A percentile compares a stretch with the other conserved stretches of the same genome.
phyloP scores from a whole-genome alignment of 192 early-diverging fungal species.

The Coemansia sp. region DNA sequence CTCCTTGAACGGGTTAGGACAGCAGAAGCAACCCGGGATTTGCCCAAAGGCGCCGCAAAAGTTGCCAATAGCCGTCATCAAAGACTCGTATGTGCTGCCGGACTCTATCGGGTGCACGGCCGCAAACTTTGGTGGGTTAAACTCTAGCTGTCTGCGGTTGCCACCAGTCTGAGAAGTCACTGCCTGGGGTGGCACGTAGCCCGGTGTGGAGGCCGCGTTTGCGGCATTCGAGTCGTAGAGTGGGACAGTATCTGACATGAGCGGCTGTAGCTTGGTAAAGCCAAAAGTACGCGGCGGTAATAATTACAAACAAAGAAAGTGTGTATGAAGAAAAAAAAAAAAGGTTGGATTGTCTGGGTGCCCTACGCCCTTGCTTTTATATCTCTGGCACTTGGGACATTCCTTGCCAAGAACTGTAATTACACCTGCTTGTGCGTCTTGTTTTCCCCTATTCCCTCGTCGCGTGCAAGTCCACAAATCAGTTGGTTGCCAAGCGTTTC shows the following conservation, averaged over 20 bases:
- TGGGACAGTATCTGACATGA: background rate
- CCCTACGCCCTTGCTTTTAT: background rate
- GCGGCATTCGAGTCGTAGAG: background rate
- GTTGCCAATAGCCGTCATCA: conserved; percentile 41
- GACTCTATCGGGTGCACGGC: conserved; percentile 14
- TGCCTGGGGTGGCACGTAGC: background rate
- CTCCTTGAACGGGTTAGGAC: conserved; percentile 50
- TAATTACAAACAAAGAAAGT: background rate
- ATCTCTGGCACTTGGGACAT: background rate
- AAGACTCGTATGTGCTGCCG: conserved; percentile 24
- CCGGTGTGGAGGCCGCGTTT: background rate
- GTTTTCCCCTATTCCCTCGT: background rate
- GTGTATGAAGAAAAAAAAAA: background rate
- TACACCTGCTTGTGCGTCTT: background rate
- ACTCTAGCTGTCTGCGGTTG: background rate
- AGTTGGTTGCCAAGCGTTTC: background rate
- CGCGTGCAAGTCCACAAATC: background rate
- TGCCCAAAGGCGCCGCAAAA: conserved; percentile 46
- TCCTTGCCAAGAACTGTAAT: background rate
- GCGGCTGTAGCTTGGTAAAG: background rate
- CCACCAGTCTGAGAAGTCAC: background rate
- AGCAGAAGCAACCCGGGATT: conserved; percentile 53
- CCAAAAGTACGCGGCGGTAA: background rate
- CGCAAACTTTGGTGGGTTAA: conserved; percentile 42
- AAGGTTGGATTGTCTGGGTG: background rate